Percentiles rank a stretch among this genome's conserved stretches.
These are phyloP conservation scores for Talaromyces sp. DNA, from an alignment of 2,329 filamentous ascomycete species.

Conservation along the genomic window DNA sequence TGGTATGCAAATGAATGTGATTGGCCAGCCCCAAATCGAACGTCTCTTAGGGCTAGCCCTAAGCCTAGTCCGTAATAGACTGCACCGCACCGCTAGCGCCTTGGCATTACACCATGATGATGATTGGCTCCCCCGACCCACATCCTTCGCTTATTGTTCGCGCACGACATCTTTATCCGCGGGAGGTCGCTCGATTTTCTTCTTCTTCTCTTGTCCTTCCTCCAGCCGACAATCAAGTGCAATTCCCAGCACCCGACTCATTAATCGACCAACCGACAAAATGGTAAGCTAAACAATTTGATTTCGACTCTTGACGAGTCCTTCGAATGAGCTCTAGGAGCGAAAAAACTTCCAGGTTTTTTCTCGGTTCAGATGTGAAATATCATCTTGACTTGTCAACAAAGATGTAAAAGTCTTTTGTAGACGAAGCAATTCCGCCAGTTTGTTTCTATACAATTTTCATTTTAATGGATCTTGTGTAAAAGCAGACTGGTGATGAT, in stretches of 20 bases:
- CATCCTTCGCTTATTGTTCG: conserved; percentile 11
- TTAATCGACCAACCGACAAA: conserved; percentile 41
- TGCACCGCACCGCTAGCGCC: background rate
- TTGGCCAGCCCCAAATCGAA: background rate
- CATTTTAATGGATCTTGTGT: conserved; percentile 1
- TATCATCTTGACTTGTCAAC: conserved; percentile 19
- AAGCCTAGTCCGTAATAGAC: background rate
- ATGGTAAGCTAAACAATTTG: conserved; percentile 58
- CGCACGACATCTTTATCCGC: conserved; percentile 10
- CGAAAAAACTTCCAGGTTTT: conserved; percentile 15
- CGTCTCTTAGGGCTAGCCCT: conserved; percentile 5
- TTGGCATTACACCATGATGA: no score
- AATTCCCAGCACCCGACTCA: conserved; percentile 42
- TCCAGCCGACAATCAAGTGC: conserved; percentile 40
- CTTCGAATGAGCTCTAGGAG: conserved; percentile 34
- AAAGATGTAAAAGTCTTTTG: conserved; percentile 18
- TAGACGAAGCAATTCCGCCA: conserved; percentile 34
- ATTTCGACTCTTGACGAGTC: conserved; percentile 32
- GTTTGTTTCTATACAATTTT: conserved; percentile 19
- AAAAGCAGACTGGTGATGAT: conserved; percentile 34
- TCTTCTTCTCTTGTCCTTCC: conserved; percentile 20
- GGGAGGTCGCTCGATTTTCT: conserved; percentile 4
- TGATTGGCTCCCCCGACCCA: conserved; percentile 5
- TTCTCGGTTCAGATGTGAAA: conserved; percentile 20
- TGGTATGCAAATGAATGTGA: background rate